Percentiles rank a stretch among this genome's conserved stretches.
Conservation (phyloP, 495 filamentous ascomycete genomes). For the Penicillium cosmopolitanum region DNA sequence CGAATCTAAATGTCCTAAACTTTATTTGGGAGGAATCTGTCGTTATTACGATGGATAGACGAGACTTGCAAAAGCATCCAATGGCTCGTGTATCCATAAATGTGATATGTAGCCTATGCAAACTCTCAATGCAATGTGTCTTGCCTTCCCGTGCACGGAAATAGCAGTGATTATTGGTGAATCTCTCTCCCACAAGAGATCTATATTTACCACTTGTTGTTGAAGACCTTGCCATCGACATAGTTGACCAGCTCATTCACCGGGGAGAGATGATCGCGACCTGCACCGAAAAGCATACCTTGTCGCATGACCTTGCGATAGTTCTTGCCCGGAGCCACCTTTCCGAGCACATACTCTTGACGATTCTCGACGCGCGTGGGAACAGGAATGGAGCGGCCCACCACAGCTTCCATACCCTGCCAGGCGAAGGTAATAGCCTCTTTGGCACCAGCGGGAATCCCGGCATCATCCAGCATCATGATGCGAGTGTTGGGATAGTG, state of each 20-base stretch:
- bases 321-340: background rate
- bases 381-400: conserved; percentile 27
- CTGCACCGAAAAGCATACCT: background rate
- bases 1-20: too few species aligned
- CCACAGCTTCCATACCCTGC: conserved; percentile 29
- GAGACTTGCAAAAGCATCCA: too few species aligned
- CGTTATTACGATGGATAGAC: too few species aligned
- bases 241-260: conserved; percentile 10
- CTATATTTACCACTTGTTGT: background rate
- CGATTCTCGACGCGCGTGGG: conserved; percentile 9
- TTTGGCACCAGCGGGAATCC: conserved; percentile 25
- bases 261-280: conserved; percentile 3
- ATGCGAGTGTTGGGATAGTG: conserved; percentile 30
- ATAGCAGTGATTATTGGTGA: too few species aligned
- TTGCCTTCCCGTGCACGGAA: too few species aligned
- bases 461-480: conserved; percentile 21
- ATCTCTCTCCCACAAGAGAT: too few species aligned
- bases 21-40: too few species aligned
- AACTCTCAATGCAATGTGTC: too few species aligned
- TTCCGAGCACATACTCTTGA: conserved; percentile 1
- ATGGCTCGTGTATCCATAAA: too few species aligned
- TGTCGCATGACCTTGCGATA: background rate
- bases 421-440: conserved; percentile 30
- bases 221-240: conserved; percentile 5
- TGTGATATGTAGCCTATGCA: too few species aligned